Evolutionary conservation across 768 basidiomycete genomes (phyloP), one percentile per base, ranked within the genome.

Genomic region (Rhizopogon vinicolor): DNA sequence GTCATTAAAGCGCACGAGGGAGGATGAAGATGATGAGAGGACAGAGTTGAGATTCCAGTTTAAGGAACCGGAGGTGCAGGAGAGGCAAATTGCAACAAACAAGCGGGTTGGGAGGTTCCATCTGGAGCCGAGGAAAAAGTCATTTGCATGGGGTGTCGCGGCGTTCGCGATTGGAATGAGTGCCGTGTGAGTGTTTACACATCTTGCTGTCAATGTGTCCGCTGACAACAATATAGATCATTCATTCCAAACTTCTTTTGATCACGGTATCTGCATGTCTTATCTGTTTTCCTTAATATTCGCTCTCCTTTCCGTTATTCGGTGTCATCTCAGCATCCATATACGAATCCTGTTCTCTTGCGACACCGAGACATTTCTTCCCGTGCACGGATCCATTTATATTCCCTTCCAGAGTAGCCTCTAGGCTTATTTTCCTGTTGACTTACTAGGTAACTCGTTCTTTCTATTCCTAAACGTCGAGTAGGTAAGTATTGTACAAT

Each of bases 131-230:
- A 80, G 83, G 64, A 80, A 82, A 62, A 89, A 87, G 71, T 84
- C 85, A 37, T 76, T 87, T 52, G 89, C 87, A 2, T 94, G 91
- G 91, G 92, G 92, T 39, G 75, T 88, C 18, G 78, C 89, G 39
- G 87, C 88, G 18, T 95, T 96, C 70, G 90, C 89, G 39, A 75
- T 92, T 49, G 91, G 91, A 29, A 74, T 89, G 68, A 82, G 89
- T 49, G 91, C 90, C 58, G 80, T 88, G 90, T 93, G 63, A 73
- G 87, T 84, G 3, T 33, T 55, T n/a, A 44, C 57, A 14, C 29
- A 61, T 51, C 51, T 51, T 14, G 42, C 33, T 41, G 51, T 39
- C 35, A 46, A 16, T 46, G 18, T 29, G 39, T 28, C 41, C 25
- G 14, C 49, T 48, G 40, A 51, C n/a, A 16, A 22, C 40, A 35